phyloP scores from a whole-genome alignment of 108 stramenopile species.

The Heterococcus sp. region DNA sequence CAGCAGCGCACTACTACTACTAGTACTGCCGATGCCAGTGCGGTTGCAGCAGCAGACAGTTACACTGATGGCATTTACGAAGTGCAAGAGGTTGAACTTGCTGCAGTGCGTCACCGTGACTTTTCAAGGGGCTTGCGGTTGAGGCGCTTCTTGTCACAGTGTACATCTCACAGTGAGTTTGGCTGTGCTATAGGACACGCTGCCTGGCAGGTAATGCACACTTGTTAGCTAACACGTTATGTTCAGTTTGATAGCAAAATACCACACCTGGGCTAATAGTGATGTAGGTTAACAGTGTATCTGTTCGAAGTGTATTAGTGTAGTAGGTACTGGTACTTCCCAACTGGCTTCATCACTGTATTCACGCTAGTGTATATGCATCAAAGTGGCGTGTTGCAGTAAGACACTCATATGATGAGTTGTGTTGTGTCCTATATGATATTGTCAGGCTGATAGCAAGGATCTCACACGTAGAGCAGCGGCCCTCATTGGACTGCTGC shows the following conservation, averaged over 20 bases:
- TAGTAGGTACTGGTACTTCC: too few relatives aligned
- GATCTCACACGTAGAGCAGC: slow-evolving; percentile 18
- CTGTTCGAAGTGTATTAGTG: too few relatives aligned
- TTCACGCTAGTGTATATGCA: neutral
- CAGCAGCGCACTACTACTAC: neutral
- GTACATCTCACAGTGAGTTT: slow-evolving; percentile 5
- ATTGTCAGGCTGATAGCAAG: slow-evolving; percentile 43
- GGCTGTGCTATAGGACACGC: slow-evolving; percentile 24
- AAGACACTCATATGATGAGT: too few relatives aligned
- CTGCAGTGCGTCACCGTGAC: neutral
- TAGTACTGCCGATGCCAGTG: neutral
- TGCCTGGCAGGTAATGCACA: slow-evolving; percentile 2
- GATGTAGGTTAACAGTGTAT: too few relatives aligned
- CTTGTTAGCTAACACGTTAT: too few relatives aligned
- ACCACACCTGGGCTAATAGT: too few relatives aligned
- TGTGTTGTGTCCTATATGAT: too few relatives aligned
- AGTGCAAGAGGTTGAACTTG: neutral
- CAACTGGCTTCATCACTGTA: neutral
- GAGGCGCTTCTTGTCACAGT: slow-evolving; percentile 10
- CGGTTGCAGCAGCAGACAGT: neutral
- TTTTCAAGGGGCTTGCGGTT: slow-evolving; percentile 8
- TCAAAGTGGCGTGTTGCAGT: neutral
- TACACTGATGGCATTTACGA: neutral
- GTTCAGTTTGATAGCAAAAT: too few relatives aligned
- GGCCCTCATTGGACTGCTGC: slow-evolving; percentile 10